Evolutionary conservation across 2,329 filamentous ascomycete genomes (phyloP), one percentile per base, ranked within the genome.

Genomic region (Ophiosphaerella korrae): DNA sequence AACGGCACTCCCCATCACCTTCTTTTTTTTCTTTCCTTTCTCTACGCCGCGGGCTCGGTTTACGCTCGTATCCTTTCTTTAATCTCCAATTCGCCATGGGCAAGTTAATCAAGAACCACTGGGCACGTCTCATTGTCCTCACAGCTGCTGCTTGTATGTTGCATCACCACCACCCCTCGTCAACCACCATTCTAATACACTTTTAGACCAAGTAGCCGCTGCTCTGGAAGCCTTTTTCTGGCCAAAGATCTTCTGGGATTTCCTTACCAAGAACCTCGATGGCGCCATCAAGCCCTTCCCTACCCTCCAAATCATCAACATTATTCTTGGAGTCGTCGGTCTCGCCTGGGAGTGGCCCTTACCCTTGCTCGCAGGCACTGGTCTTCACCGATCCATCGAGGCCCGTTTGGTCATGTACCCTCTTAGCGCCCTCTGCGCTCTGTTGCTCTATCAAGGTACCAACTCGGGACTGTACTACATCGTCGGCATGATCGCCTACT

Each of bases 201-300:
- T 8, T 2, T 8, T 36, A 96, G 92, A 96, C 74, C 94, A 99
- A 84, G 76, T 97, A 57, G 86, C 81, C 53, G 92, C 92, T 53
- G 87, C 88, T 13, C 78, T 99, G 49, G 85, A 95, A 77, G 87
- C 85, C 68, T 96, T 94, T 82, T 93, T 99, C 84, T 99, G 92
- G 92, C 94, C 94, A 61, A 99, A 99, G 75, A 88, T 99, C 71
- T 96, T 99, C 78, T 99, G 90, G 88, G 94, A 99, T 76, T 96
- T 96, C 74, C 77, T 94, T 60, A 97, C 93, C 53, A 92, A 90
- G 69, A 92, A 90, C 65, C 86, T 99, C 64, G 90, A 99, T 71
- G 82, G 80, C 48, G 89, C 88, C 42, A 90, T 97, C 55, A 92
- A 89, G 67, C 93, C 93, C 0, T 74, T 94, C n/a, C 94, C 94